Evolutionary conservation across 2,329 filamentous ascomycete genomes (phyloP).

Genomic region (Trichoderma semiorbis): DNA sequence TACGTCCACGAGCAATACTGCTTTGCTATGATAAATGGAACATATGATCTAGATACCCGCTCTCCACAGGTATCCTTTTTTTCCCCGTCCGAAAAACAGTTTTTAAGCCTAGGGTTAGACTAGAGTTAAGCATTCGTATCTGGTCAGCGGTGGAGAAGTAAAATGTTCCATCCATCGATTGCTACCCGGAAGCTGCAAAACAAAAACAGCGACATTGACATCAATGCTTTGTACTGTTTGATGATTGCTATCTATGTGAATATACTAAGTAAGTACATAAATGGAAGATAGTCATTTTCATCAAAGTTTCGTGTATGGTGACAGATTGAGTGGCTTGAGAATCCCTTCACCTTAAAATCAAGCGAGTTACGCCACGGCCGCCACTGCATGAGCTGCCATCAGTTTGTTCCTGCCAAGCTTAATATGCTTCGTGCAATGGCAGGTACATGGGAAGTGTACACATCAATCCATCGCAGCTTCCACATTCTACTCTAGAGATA

Average conservation of each 20-base stretch:
- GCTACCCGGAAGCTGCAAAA: neutral
- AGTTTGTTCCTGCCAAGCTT: neutral
- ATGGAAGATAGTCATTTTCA: neutral
- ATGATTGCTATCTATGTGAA: neutral
- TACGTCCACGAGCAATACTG: neutral
- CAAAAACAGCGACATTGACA: neutral
- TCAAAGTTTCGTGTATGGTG: neutral
- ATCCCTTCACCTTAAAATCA: neutral
- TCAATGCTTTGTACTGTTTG: neutral
- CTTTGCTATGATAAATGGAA: neutral
- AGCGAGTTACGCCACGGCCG: conserved; percentile 8
- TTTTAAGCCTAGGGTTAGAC: neutral
- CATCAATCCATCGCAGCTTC: neutral
- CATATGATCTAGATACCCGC: neutral
- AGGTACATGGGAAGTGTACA: neutral
- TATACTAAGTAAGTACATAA: neutral
- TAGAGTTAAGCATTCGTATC: neutral
- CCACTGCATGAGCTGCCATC: neutral
- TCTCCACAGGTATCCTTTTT: neutral
- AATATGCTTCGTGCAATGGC: neutral
- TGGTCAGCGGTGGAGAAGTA: neutral
- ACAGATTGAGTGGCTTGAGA: neutral
- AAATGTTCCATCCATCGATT: neutral
- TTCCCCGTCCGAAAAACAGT: neutral
- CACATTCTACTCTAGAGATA: neutral